Percentiles rank a stretch among this genome's conserved stretches.
These are phyloP conservation scores for Talaromyces funiculosus DNA, from an alignment of 2,329 filamentous ascomycete genomes.

Conservation along the genomic window DNA sequence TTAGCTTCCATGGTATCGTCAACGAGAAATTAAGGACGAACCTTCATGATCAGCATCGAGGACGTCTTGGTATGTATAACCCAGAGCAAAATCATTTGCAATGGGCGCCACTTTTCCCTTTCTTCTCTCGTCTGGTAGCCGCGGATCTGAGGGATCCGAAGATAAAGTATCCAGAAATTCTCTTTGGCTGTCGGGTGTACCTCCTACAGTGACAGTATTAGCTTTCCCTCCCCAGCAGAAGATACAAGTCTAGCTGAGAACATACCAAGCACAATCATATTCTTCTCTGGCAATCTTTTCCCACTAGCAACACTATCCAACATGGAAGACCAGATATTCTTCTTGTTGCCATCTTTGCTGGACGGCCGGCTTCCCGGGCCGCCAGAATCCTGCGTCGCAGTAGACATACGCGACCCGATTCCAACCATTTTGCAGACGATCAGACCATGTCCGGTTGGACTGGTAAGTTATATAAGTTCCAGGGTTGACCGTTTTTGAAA, in stretches of 20 bases:
- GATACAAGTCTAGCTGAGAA: background rate
- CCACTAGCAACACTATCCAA: constrained; percentile 84
- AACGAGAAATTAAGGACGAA: constrained; percentile 30
- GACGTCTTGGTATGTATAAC: constrained; percentile 93
- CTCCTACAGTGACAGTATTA: constrained; percentile 49
- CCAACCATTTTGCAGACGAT: constrained; percentile 30
- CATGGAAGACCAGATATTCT: constrained; percentile 92
- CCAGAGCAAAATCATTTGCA: constrained; percentile 85
- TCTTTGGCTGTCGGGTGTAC: constrained; percentile 73
- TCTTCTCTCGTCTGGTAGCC: constrained; percentile 42
- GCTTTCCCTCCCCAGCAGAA: background rate
- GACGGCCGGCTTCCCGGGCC: constrained; percentile 35
- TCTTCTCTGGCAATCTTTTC: constrained; percentile 87
- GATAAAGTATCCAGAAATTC: constrained; percentile 67
- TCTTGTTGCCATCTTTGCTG: constrained; percentile 63
- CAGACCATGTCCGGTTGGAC: constrained; percentile 29
- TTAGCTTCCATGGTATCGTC: background rate
- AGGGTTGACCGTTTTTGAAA: constrained; percentile 2
- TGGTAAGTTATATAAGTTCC: constrained; percentile 5
- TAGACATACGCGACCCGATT: constrained; percentile 35
- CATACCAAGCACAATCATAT: constrained; percentile 75
- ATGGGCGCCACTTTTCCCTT: constrained; percentile 63
- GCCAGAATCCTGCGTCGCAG: constrained; percentile 31
- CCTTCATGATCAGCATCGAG: constrained; percentile 90
- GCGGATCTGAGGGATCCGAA: constrained; percentile 38